Conservation (phyloP, 192 early-diverging fungal species). For the Entophlyctis helioformis region DNA sequence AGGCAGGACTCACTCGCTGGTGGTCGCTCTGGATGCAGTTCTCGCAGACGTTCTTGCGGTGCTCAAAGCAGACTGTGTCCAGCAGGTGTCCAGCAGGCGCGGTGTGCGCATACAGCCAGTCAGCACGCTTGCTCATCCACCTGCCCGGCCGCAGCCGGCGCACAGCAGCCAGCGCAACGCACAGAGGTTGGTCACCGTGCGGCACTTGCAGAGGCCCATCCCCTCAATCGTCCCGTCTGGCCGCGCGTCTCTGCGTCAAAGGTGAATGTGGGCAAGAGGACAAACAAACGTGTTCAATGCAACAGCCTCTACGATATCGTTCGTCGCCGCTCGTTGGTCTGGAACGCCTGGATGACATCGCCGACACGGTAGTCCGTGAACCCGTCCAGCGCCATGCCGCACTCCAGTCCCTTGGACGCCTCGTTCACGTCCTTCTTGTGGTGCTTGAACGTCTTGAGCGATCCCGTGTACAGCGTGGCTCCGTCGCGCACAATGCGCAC, state of each 20-base stretch:
- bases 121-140: no score
- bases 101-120: no score
- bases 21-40: constrained; percentile 35
- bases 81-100: neutral
- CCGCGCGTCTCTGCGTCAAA: no score
- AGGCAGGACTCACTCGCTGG: constrained; percentile 7
- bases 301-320: no score
- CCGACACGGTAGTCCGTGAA: constrained; percentile 69
- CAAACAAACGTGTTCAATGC: no score
- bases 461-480: constrained; percentile 62
- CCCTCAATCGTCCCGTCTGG: no score
- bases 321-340: constrained; percentile 4
- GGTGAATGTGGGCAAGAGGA: no score
- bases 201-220: constrained; percentile 49
- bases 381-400: constrained; percentile 81
- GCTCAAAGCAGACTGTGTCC: constrained; percentile 33
- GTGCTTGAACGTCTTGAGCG: constrained; percentile 66
- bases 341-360: constrained; percentile 36
- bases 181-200: constrained; percentile 42
- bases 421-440: constrained; percentile 85
- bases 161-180: no score
- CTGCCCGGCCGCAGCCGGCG: no score
- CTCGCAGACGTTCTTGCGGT: constrained; percentile 46
- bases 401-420: constrained; percentile 88
- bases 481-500: constrained; percentile 58